These are phyloP conservation scores for Antitrichia curtipendula DNA, from an alignment of 225 moss, liverwort and hornwort genomes.

Conservation along the genomic window DNA sequence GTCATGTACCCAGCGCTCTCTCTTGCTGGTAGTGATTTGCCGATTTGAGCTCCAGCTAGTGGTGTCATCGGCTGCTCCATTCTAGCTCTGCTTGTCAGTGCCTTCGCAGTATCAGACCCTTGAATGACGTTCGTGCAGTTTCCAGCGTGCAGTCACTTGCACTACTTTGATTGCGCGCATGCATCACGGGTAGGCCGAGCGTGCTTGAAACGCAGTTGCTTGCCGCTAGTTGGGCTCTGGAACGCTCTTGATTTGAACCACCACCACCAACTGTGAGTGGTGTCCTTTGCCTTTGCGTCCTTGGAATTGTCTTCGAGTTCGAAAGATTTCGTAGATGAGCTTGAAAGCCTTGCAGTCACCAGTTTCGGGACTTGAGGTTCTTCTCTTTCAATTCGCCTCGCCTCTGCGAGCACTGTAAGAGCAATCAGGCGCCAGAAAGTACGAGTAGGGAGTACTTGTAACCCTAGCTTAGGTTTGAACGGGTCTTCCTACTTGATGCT, in stretches of 20 bases:
- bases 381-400: background rate
- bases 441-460: background rate
- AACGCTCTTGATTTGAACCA: background rate
- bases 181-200: background rate
- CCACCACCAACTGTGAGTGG: background rate
- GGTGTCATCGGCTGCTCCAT: background rate
- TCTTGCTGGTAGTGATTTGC: background rate
- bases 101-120: background rate
- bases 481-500: conserved; percentile 2
- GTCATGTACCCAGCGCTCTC: background rate
- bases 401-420: background rate
- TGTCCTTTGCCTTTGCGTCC: background rate
- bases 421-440: background rate
- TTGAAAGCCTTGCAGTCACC: background rate
- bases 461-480: conserved; percentile 28
- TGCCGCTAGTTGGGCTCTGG: background rate
- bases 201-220: background rate
- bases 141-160: background rate
- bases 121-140: background rate
- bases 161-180: background rate
- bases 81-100: background rate
- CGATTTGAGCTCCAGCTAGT: background rate
- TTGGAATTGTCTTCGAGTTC: background rate
- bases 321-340: background rate
- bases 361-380: background rate